Percentiles rank a stretch among this genome's conserved stretches.
These are phyloP conservation scores for Zygosaccharomyces kombuchaensis DNA, from an alignment of 805 yeast species.

Conservation along the genomic window DNA sequence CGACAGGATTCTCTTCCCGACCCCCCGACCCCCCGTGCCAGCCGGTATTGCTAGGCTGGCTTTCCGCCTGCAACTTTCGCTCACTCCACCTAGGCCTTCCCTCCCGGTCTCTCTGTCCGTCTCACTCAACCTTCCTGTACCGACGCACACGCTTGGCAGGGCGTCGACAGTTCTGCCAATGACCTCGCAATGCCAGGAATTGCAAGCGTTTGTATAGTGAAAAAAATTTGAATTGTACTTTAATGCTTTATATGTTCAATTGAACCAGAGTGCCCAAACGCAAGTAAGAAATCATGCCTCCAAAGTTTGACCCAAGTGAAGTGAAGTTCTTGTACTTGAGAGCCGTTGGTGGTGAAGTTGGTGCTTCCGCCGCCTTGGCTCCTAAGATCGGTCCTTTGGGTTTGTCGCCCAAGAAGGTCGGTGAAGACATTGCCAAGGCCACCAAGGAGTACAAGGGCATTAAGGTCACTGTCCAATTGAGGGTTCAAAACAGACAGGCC, in stretches of 20 bases:
- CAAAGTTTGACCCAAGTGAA: constrained; percentile 98
- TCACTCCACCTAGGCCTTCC: not conserved
- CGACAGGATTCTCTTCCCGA: not conserved
- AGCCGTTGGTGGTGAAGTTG: constrained; percentile 99
- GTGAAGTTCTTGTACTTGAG: constrained; percentile 97
- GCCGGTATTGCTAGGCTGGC: too few species aligned
- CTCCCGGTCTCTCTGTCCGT: not conserved
- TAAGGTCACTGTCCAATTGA: constrained; percentile 97
- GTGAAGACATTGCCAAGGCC: constrained; percentile 99
- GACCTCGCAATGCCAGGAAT: not conserved
- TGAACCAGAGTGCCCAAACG: constrained; percentile 16
- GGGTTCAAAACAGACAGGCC: constrained; percentile 99
- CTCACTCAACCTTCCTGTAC: not conserved
- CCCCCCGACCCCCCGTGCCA: too few species aligned
- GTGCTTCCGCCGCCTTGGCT: constrained; percentile 99
- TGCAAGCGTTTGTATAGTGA: constrained; percentile 2
- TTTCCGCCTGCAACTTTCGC: too few species aligned
- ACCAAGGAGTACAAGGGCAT: constrained; percentile 99
- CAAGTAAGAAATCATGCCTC: constrained; percentile 64
- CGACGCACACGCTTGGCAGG: constrained; percentile 4
- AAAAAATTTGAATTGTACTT: constrained; percentile 2
- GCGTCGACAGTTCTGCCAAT: not conserved
- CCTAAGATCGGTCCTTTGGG: constrained; percentile 99
- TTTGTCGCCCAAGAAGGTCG: constrained; percentile 99
- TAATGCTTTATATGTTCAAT: constrained; percentile 2